Evolutionary conservation across 306 rosid genomes (phyloP).

Genomic region (Betula pendula): DNA sequence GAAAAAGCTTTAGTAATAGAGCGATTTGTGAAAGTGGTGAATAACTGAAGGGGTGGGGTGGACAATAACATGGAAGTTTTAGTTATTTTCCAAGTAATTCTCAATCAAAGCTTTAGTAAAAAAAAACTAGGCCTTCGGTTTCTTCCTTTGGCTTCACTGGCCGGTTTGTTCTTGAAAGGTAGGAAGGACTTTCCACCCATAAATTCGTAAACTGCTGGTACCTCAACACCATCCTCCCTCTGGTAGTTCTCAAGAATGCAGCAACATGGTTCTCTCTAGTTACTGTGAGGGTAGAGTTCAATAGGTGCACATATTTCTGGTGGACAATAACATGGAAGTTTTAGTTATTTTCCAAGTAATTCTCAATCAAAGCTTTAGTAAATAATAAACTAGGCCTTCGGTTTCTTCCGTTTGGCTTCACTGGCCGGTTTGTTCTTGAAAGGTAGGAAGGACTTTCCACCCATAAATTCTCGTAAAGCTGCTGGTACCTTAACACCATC

Average conservation of each 20-base stretch:
- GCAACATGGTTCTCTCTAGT: slow-evolving; percentile 94
- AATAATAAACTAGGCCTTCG: slow-evolving; percentile 71
- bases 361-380: slow-evolving; percentile 31
- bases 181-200: slow-evolving; percentile 82
- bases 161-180: slow-evolving; percentile 72
- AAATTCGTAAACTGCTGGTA: slow-evolving; percentile 69
- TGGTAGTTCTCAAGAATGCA: slow-evolving; percentile 95
- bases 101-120: slow-evolving; percentile 32
- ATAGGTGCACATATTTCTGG: slow-evolving; percentile 81
- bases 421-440: slow-evolving; percentile 60
- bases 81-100: slow-evolving; percentile 28
- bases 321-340: too few relatives aligned
- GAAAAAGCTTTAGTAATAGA: too few relatives aligned
- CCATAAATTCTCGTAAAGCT: slow-evolving; percentile 68
- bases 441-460: slow-evolving; percentile 78
- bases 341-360: slow-evolving; percentile 27
- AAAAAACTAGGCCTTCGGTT: slow-evolving; percentile 82
- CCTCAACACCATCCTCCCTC: slow-evolving; percentile 82
- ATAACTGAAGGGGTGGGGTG: too few relatives aligned
- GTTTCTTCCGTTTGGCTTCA: slow-evolving; percentile 97
- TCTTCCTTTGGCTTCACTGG: slow-evolving; percentile 84
- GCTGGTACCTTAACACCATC: slow-evolving; percentile 86
- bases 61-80: too few relatives aligned
- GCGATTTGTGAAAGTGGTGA: too few relatives aligned
- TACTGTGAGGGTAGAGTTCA: slow-evolving; percentile 97